These are phyloP conservation scores for Crataegus laevigata DNA, from an alignment of 306 rosid genomes.

Conservation along the genomic window DNA sequence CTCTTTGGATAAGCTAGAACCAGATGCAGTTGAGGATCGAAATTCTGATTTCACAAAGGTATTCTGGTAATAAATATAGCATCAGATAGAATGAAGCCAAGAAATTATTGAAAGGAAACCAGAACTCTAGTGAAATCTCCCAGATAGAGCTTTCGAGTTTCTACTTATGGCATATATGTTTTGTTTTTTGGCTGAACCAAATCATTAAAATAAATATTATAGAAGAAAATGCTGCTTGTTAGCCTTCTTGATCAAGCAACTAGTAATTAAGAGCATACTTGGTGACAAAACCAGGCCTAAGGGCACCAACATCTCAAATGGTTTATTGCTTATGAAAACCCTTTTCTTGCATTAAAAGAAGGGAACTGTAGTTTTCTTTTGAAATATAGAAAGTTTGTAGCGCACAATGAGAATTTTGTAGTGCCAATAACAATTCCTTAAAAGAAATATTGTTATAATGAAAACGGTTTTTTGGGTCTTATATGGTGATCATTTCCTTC, in stretches of 20 bases:
- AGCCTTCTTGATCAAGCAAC: not conserved
- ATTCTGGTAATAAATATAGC: slow-evolving; percentile 33
- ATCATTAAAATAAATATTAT: not conserved
- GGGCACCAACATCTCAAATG: not conserved
- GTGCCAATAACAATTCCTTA: too few species aligned
- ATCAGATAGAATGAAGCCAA: not conserved
- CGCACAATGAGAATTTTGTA: too few species aligned
- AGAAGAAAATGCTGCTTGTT: not conserved
- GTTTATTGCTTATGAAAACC: not conserved
- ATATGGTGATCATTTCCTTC: not conserved
- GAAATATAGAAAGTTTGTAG: too few species aligned
- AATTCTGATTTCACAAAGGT: slow-evolving; percentile 34
- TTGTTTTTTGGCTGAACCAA: not conserved
- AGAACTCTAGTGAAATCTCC: not conserved
- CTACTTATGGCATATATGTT: not conserved
- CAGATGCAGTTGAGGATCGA: slow-evolving; percentile 50
- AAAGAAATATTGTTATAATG: not conserved
- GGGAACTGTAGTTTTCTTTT: too few species aligned
- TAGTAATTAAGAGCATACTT: not conserved
- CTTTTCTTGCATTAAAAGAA: not conserved
- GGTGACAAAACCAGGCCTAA: not conserved
- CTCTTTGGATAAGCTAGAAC: slow-evolving; percentile 59
- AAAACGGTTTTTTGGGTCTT: not conserved
- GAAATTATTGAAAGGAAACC: not conserved
- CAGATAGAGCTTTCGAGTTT: not conserved